Base-by-base conservation (phyloP, 2,329 filamentous ascomycete genomes). In the Colletotrichum viniferum region DNA sequence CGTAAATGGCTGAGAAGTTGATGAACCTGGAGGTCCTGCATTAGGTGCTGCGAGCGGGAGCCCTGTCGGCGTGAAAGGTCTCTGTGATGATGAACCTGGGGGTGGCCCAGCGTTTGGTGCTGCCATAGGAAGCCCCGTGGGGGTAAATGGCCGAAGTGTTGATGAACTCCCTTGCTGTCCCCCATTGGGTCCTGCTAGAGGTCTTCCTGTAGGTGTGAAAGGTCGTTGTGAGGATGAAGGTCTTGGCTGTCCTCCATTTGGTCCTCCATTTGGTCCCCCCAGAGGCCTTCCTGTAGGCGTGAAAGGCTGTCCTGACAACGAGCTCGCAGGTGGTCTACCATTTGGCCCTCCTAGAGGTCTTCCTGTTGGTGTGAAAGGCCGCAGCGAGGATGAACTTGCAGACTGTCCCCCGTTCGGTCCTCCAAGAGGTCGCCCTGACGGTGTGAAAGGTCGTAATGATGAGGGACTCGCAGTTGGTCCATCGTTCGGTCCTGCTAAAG, bases 11-110 rank as follows among this genome's bases (percentile, higher is more conserved):
- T 6, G 43, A 21, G 1, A n/a, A 24, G 43, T 52, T 13, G 43
- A 21, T 24, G 43, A 52, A 0, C n/a, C 4, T 7, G 43, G 43
- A 52, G 6, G n/a, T 13, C 43, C 43, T 0, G 10, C 43, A 21
- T 52, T 52, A 7, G 43, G 43, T 52, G 43, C 43, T 21, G 43
- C 43, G 43, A 52, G 43, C 1, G 43, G 43, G 5, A 52, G 43
- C 3, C 43, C 43, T 7, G 43, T 52, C 43, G 43, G 43, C 1
- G 43, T 52, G 12, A 52, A 52, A 13, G 43, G 43, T 13, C 43
- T 52, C 2, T 0, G n/a, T 52, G 43, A 52, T 7, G n/a, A 24
- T 21, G 43, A 7, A 52, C 10, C n/a, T 10, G 10, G 0, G 0
- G 43, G 12, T 24, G 43, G 10, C 13, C 43, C 43, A 13, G 10